A percentile compares a stretch with the other conserved stretches of the same genome.
Conservation (phyloP, 2,329 filamentous ascomycete genomes). For the Reticulascus tulasneorum region DNA sequence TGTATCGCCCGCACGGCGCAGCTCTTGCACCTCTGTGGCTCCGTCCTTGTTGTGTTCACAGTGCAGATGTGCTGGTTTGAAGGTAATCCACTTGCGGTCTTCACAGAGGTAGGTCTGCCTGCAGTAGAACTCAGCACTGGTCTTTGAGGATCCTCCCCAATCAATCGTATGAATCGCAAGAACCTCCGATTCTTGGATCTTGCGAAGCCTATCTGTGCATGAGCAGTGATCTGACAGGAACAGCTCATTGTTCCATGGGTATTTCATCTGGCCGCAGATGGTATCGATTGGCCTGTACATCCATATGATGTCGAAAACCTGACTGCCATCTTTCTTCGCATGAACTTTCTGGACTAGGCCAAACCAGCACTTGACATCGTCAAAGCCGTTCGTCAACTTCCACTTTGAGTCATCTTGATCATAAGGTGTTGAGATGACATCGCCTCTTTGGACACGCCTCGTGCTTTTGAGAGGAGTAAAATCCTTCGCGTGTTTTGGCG, state of each 20-base stretch:
- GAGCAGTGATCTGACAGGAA: constrained; percentile 76
- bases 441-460: constrained; percentile 3
- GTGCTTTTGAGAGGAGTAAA: not conserved
- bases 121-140: constrained; percentile 57
- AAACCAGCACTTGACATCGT: constrained; percentile 58
- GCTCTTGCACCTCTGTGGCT: constrained; percentile 3
- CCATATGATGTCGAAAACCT: constrained; percentile 65
- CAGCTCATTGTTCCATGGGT: constrained; percentile 68
- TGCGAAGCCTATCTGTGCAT: constrained; percentile 44
- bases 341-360: constrained; percentile 62
- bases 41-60: constrained; percentile 42
- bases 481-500: constrained; percentile 12
- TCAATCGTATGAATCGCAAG: constrained; percentile 53
- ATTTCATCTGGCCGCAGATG: constrained; percentile 61
- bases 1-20: constrained; percentile 53
- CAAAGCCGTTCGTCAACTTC: constrained; percentile 41
- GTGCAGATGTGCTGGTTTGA: constrained; percentile 49
- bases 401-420: constrained; percentile 42
- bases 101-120: constrained; percentile 63
- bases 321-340: constrained; percentile 25
- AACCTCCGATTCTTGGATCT: constrained; percentile 53
- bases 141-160: constrained; percentile 48
- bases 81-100: constrained; percentile 58
- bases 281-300: constrained; percentile 70
- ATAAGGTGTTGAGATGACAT: constrained; percentile 39